phyloP scores from a whole-genome alignment of 345 rosid species.

The Moricandia arvensis region DNA sequence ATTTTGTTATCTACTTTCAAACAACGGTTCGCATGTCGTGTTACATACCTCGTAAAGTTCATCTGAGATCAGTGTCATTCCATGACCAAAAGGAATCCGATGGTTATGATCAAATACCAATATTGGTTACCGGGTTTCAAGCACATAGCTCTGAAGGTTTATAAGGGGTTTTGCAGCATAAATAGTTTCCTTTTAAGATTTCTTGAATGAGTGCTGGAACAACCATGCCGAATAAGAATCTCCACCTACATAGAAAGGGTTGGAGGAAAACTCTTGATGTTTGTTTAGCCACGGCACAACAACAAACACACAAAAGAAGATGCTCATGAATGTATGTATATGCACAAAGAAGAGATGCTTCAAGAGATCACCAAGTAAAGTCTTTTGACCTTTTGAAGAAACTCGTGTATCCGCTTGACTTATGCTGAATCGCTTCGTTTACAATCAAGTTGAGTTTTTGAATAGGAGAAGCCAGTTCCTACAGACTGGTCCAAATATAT shows the following conservation, averaged over 20 bases:
- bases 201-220: constrained; percentile 55
- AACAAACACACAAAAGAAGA: not conserved
- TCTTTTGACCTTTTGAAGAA: no score
- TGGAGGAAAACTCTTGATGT: constrained; percentile 56
- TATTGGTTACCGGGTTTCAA: constrained; percentile 51
- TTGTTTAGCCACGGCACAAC: constrained; percentile 56
- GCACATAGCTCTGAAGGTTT: constrained; percentile 62
- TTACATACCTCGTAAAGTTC: constrained; percentile 50
- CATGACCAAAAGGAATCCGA: constrained; percentile 46
- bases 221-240: constrained; percentile 60
- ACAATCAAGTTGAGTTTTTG: no score
- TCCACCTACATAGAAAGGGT: constrained; percentile 55
- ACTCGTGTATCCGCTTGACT: no score
- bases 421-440: no score
- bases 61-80: constrained; percentile 56
- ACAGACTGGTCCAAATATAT: no score
- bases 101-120: constrained; percentile 37
- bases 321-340: not conserved
- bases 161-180: constrained; percentile 28
- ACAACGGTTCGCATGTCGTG: not conserved
- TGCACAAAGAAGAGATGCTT: constrained; percentile 5
- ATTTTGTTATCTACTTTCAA: not conserved
- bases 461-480: no score
- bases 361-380: constrained; percentile 21
- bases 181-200: constrained; percentile 30